Evolutionary conservation across 345 rosid genomes (phyloP).

Genomic region (Melaleuca alternifolia): DNA sequence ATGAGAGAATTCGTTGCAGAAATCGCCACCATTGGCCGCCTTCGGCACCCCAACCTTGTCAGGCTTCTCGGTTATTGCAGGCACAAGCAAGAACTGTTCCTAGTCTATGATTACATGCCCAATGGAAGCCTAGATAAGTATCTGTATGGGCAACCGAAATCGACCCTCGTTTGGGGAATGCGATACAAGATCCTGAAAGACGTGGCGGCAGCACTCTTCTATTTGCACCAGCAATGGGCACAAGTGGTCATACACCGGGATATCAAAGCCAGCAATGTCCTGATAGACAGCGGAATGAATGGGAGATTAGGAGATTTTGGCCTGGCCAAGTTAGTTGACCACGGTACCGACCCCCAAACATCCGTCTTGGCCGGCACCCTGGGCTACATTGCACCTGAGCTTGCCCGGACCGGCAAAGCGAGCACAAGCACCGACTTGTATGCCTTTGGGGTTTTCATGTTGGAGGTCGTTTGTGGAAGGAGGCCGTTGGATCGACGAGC

Average conservation of each 20-base stretch:
- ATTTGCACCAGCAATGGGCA: background rate
- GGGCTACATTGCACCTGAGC: background rate
- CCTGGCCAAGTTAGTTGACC: background rate
- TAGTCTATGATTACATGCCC: background rate
- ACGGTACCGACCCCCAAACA: background rate
- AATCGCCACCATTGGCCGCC: conserved; percentile 21
- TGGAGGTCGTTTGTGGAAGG: background rate
- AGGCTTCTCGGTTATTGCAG: background rate
- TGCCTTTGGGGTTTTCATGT: background rate
- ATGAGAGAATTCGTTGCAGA: conserved; percentile 23
- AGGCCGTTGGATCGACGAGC: background rate
- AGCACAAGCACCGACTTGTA: background rate
- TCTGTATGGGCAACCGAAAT: background rate
- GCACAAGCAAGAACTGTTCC: background rate
- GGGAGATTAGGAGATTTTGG: background rate
- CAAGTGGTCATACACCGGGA: background rate
- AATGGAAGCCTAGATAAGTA: background rate
- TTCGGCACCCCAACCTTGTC: conserved; percentile 7
- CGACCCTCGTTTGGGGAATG: background rate
- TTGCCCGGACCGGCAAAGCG: background rate
- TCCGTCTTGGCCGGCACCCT: background rate
- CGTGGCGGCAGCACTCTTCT: background rate
- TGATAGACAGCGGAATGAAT: background rate
- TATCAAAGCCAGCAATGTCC: background rate
- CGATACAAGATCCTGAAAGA: background rate